Evolutionary conservation across 768 basidiomycete genomes (phyloP).

Genomic region (Boletus rufocinnamomeus): DNA sequence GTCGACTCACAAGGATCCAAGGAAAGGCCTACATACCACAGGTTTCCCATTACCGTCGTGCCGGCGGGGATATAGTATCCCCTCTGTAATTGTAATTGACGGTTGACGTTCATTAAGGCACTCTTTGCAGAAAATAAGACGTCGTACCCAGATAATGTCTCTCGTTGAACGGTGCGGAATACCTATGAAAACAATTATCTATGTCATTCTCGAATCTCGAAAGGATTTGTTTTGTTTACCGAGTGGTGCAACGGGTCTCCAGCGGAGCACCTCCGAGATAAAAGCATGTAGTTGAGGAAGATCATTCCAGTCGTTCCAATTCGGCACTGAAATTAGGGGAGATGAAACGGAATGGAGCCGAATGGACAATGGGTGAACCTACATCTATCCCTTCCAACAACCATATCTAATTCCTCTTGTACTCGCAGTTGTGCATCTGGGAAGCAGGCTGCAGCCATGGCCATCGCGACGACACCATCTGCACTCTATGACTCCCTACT

Average conservation of each 20-base stretch:
- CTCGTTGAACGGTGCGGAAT: constrained; percentile 63
- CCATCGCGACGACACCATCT: constrained; percentile 37
- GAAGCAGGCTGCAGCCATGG: constrained; percentile 56
- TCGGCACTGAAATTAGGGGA: constrained; percentile 33
- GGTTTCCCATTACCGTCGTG: constrained; percentile 19
- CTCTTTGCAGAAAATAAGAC: too few species aligned
- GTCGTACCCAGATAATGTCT: constrained; percentile 59
- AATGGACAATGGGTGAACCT: neutral
- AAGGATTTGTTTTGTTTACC: too few species aligned
- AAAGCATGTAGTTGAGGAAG: too few species aligned
- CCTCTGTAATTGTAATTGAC: constrained; percentile 20
- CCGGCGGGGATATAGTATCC: constrained; percentile 29
- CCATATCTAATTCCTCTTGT: constrained; percentile 52
- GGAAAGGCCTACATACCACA: constrained; percentile 14
- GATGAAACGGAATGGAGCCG: neutral
- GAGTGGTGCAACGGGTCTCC: constrained; percentile 37
- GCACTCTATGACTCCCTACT: neutral
- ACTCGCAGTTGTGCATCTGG: constrained; percentile 51
- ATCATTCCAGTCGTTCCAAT: constrained; percentile 35
- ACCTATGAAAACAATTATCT: constrained; percentile 22
- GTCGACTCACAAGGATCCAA: too few species aligned
- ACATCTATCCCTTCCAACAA: constrained; percentile 46
- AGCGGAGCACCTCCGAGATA: too few species aligned
- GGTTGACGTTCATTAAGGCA: too few species aligned
- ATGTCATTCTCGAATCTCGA: too few species aligned